Evolutionary conservation across 768 basidiomycete genomes (phyloP).

Genomic region (Brasilioporus rufonigricans): DNA sequence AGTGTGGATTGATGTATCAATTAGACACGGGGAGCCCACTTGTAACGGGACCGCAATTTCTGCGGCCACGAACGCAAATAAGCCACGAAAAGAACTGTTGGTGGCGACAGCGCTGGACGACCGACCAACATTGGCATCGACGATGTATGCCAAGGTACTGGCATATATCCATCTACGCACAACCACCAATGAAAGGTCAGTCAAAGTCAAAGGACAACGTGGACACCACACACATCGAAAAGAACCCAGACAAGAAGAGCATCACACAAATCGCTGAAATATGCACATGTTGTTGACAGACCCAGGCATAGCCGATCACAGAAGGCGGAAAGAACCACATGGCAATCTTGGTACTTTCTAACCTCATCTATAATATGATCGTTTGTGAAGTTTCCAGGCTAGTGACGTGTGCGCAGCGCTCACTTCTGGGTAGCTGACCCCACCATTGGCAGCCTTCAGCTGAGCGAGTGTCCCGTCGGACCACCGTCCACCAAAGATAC

Average conservation of each 20-base stretch:
- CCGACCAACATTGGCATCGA: constrained; percentile 81
- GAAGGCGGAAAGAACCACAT: constrained; percentile 54
- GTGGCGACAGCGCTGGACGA: constrained; percentile 75
- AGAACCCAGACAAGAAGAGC: constrained; percentile 74
- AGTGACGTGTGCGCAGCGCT: constrained; percentile 5
- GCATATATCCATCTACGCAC: constrained; percentile 56
- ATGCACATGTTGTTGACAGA: constrained; percentile 60
- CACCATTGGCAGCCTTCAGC: constrained; percentile 49
- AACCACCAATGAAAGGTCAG: not conserved
- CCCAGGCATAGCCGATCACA: constrained; percentile 76
- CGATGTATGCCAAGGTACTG: constrained; percentile 79
- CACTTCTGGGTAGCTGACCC: constrained; percentile 63
- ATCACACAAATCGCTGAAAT: constrained; percentile 69
- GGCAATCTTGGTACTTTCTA: constrained; percentile 60
- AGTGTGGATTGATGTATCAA: not conserved
- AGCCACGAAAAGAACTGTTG: constrained; percentile 75
- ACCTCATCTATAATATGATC: constrained; percentile 54
- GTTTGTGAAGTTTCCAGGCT: not conserved
- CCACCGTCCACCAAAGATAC: constrained; percentile 60
- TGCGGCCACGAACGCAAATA: constrained; percentile 62
- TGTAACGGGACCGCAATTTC: constrained; percentile 79
- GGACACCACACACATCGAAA: constrained; percentile 55
- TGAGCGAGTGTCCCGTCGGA: constrained; percentile 48
- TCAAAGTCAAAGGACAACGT: not conserved
- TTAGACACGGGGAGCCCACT: constrained; percentile 10